phyloP scores from a whole-genome alignment of 805 yeast species.

The Candida koratica region DNA sequence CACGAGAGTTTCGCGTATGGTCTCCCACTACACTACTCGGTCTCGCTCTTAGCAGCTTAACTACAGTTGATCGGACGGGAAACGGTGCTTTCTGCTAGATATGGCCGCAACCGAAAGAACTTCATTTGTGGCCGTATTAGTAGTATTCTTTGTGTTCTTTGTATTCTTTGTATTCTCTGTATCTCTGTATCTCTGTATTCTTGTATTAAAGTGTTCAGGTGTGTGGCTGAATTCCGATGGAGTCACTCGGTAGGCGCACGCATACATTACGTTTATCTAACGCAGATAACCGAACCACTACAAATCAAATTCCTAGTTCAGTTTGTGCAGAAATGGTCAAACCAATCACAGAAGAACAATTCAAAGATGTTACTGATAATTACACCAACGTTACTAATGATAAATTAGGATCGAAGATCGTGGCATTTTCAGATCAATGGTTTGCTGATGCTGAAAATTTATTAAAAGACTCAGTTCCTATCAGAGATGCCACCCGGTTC shows the following conservation, averaged over 20 bases:
- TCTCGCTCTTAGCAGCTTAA: constrained; percentile 56
- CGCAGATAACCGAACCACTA: too few species aligned
- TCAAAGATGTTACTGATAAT: constrained; percentile 47
- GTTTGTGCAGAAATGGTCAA: constrained; percentile 1
- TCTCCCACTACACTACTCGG: constrained; percentile 57
- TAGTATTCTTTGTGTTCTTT: too few species aligned
- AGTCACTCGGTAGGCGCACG: too few species aligned
- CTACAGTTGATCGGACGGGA: constrained; percentile 61
- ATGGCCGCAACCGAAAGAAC: constrained; percentile 55
- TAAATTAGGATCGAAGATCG: constrained; percentile 73
- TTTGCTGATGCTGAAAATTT: constrained; percentile 90
- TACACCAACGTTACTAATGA: constrained; percentile 80
- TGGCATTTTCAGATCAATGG: constrained; percentile 82
- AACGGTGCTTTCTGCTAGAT: constrained; percentile 58
- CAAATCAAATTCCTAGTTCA: too few species aligned
- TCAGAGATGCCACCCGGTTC: constrained; percentile 76
- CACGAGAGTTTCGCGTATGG: constrained; percentile 57
- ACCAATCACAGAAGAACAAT: constrained; percentile 29
- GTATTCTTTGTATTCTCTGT: too few species aligned
- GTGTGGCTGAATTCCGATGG: too few species aligned
- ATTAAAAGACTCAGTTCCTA: constrained; percentile 75
- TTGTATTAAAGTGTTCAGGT: too few species aligned
- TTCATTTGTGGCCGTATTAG: too few species aligned
- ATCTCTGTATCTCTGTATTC: too few species aligned
- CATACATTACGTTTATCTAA: too few species aligned